These are phyloP conservation scores for Phalaenopsis equestris DNA, from an alignment of 106 monocot species.

Conservation along the genomic window DNA sequence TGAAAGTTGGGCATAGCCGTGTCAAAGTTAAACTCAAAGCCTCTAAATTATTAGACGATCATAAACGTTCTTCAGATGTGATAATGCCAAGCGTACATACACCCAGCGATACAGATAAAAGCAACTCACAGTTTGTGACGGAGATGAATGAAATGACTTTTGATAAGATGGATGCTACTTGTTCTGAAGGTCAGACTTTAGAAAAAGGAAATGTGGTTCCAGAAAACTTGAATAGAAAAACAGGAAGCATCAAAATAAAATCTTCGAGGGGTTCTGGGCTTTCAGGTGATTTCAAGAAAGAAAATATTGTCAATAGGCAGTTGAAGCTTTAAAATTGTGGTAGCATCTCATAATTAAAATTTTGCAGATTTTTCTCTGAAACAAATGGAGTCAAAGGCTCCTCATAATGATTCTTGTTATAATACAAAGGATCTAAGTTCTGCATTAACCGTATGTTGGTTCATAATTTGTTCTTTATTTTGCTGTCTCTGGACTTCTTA, in stretches of 20 bases:
- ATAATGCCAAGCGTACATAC: constrained; percentile 12
- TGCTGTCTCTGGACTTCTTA: neutral
- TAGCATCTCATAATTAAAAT: constrained; percentile 26
- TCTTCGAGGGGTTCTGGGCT: constrained; percentile 37
- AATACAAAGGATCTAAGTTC: constrained; percentile 61
- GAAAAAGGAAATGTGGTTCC: constrained; percentile 21
- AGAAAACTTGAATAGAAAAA: constrained; percentile 46
- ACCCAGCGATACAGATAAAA: constrained; percentile 37
- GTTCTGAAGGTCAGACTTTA: constrained; percentile 57
- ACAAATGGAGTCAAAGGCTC: constrained; percentile 19
- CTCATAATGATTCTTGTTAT: constrained; percentile 24
- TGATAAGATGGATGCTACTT: constrained; percentile 41
- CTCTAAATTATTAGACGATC: constrained; percentile 35
- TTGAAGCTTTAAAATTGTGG: constrained; percentile 7
- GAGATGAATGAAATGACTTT: constrained; percentile 16
- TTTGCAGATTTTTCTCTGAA: constrained; percentile 17
- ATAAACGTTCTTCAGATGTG: constrained; percentile 28
- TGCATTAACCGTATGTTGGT: constrained; percentile 45
- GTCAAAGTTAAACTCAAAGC: constrained; percentile 82
- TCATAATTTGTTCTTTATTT: neutral
- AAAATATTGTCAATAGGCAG: constrained; percentile 20
- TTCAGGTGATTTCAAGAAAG: constrained; percentile 17
- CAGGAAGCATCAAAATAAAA: constrained; percentile 80
- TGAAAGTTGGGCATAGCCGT: constrained; percentile 38
- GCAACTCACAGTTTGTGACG: constrained; percentile 21